Conservation (phyloP, 208 protist genomes). For the Herpetomonas muscarum region DNA sequence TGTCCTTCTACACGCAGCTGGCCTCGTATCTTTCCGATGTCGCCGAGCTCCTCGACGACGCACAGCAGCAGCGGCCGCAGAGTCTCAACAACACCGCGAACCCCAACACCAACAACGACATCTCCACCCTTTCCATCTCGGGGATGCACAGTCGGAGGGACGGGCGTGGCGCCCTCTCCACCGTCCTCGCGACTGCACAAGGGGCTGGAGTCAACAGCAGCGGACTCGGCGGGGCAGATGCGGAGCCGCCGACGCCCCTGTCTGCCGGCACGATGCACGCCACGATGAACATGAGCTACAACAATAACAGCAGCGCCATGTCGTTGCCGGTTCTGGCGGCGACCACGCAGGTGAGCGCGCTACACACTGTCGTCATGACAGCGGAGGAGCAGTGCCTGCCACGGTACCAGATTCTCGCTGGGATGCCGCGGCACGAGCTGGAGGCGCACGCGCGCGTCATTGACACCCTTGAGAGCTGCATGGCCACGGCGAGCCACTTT, state of each 20-base stretch:
- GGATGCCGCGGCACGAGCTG: constrained; percentile 28
- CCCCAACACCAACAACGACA: constrained; percentile 3
- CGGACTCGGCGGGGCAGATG: too few species aligned
- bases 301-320: background rate
- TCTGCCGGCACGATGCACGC: constrained; percentile 7
- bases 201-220: too few species aligned
- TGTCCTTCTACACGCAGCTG: constrained; percentile 79
- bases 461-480: constrained; percentile 80
- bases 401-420: constrained; percentile 50
- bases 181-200: too few species aligned
- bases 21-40: constrained; percentile 77
- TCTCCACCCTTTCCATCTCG: too few species aligned
- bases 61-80: constrained; percentile 7
- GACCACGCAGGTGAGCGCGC: constrained; percentile 10
- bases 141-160: too few species aligned
- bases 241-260: too few species aligned
- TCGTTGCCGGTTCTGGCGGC: constrained; percentile 5
- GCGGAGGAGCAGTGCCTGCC: constrained; percentile 28
- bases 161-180: too few species aligned
- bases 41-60: constrained; percentile 41
- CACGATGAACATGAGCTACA: background rate
- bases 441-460: constrained; percentile 61
- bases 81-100: constrained; percentile 8
- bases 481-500: constrained; percentile 82
- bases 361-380: constrained; percentile 13